phyloP scores from a whole-genome alignment of 495 filamentous ascomycete genomes.

The Talaromyces trachyspermus region DNA sequence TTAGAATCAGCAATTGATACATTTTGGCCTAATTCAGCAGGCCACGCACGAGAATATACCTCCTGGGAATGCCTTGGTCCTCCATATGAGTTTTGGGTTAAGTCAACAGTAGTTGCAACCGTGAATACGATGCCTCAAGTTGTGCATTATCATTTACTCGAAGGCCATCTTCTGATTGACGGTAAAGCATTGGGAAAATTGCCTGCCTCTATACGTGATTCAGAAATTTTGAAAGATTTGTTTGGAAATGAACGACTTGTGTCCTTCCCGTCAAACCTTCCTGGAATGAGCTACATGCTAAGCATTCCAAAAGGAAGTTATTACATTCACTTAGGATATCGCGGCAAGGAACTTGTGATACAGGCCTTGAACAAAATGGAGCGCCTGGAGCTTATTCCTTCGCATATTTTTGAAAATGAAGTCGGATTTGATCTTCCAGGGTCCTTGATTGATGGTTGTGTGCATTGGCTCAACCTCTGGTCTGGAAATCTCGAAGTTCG shows the following conservation, averaged over 20 bases:
- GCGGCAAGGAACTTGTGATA: conserved; percentile 18
- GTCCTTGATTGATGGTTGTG: conserved; percentile 35
- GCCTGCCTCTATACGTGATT: conserved; percentile 35
- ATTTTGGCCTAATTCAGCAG: conserved; percentile 10
- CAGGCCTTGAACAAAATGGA: conserved; percentile 7
- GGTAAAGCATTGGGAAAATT: conserved; percentile 44
- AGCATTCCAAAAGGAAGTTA: conserved; percentile 21
- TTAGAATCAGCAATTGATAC: conserved; percentile 17
- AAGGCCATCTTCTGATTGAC: conserved; percentile 49
- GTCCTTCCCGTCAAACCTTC: conserved; percentile 34
- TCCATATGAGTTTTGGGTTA: conserved; percentile 18
- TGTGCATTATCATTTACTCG: conserved; percentile 48
- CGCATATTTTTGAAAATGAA: conserved; percentile 21
- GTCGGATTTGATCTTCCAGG: conserved; percentile 32
- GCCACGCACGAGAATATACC: conserved; percentile 11
- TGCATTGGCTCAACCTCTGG: conserved; percentile 52
- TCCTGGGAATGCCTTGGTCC: conserved; percentile 17
- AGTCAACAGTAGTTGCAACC: conserved; percentile 16
- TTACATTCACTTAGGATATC: conserved; percentile 34
- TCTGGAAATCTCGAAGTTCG: conserved; percentile 32
- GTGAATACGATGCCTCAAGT: conserved; percentile 8
- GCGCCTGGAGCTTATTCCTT: conserved; percentile 40
- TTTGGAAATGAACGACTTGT: conserved; percentile 33
- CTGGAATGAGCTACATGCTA: conserved; percentile 39
- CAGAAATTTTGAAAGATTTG: conserved; percentile 32